Evolutionary conservation across 768 basidiomycete species (phyloP).

Genomic region (Boletus sp.): DNA sequence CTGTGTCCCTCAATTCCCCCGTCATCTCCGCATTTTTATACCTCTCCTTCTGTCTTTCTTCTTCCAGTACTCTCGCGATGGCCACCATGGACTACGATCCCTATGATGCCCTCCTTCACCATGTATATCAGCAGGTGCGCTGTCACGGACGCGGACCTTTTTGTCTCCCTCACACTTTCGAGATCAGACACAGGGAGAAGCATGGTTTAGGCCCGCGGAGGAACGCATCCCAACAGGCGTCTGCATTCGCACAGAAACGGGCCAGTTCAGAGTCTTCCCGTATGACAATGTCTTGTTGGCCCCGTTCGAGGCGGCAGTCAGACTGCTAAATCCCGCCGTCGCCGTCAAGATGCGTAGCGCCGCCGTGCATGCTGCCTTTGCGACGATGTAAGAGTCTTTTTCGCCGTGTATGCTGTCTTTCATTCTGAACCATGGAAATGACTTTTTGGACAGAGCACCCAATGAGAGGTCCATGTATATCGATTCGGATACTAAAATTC

Average conservation of each 20-base stretch:
- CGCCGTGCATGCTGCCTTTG: conserved; percentile 76
- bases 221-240: conserved; percentile 77
- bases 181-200: conserved; percentile 72
- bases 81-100: conserved; percentile 70
- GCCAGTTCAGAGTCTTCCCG: conserved; percentile 77
- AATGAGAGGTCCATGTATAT: conserved; percentile 62
- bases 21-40: conserved; percentile 14
- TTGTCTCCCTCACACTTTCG: conserved; percentile 3
- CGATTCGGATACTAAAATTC: conserved; percentile 79
- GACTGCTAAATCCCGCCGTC: conserved; percentile 74
- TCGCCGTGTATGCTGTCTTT: not conserved
- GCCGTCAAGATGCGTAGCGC: conserved; percentile 79
- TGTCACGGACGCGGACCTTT: not conserved
- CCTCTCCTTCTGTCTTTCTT: not conserved
- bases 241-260: conserved; percentile 65
- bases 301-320: conserved; percentile 77
- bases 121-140: conserved; percentile 73
- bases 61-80: conserved; percentile 2
- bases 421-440: not conserved
- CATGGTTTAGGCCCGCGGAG: conserved; percentile 83
- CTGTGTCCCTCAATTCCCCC: not conserved
- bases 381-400: conserved; percentile 53
- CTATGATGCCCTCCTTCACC: conserved; percentile 77
- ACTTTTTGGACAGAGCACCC: conserved; percentile 40
- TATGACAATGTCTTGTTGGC: conserved; percentile 73